Evolutionary conservation across 768 basidiomycete genomes (phyloP), one percentile per base, ranked within the genome.

Genomic region (Pholiota molesta): DNA sequence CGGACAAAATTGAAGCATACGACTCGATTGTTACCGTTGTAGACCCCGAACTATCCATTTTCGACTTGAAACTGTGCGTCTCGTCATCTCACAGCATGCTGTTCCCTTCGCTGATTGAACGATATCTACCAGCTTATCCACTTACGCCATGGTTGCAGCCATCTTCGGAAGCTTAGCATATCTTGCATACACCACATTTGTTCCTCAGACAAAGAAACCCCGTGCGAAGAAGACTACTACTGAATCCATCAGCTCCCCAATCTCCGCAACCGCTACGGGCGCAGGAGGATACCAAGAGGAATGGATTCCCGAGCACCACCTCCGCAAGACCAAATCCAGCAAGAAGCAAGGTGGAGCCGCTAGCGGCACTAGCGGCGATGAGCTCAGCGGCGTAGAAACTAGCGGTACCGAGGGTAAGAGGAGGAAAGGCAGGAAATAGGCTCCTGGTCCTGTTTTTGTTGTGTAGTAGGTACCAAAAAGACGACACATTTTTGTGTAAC

Each of bases 291-390:
- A 94, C 66, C 86, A 91, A 69, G 91, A 94, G 70, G 93, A 95
- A 69, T 95, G 93, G 93, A 95, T 95, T 66, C 93, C 93, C n/a
- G 90, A 90, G 66, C 91, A 93, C 69, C 93, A 94, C 68, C 78
- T 93, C 63, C 90, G 85, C 79, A 90, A 91, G 73, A 60, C 75
- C 33, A 91, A 85, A 72, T 72, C 74, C 17, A 68, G 73, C 39
- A 85, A 83, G 66, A 81, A 82, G 64, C 81, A 81, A 70, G 75
- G 74, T 40, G 81, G 78, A 28, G 77, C 72, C 42, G 62, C 78
- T 21, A 84, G 77, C 65, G 72, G 72, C 19, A 79, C 78, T 37
- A 87, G 86, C 60, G 91, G 84, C 21, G 90, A 88, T 51, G 90
- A 90, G 59, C 68, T 83, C 31, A 91, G 90, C 60, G 86, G 83